Base-by-base conservation (phyloP, 2,329 filamentous ascomycete genomes). In the Cercospora sesami region DNA sequence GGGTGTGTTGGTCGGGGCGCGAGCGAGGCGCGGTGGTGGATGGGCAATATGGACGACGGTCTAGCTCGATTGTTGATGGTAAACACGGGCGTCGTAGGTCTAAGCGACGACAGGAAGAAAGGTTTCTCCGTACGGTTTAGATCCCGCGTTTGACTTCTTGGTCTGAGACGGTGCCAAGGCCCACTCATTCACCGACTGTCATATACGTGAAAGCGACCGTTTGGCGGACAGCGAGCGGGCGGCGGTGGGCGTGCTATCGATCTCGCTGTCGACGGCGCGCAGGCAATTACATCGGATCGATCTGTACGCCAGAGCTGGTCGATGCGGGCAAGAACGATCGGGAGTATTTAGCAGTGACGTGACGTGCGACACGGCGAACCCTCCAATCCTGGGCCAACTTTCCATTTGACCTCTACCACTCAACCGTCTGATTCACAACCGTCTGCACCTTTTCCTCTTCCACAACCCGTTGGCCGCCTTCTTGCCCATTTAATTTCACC, bases 311-410 rank as follows among this genome's bases (percentile, higher is more conserved):
- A 23, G 48, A 7, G 48, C 23, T 0, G 28, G 23, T 26, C 23
- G 48, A 55, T 28, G 48, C 10, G 12, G 23, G 23, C 21, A 16
- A 28, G 48, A 28, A 16, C 48, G 48, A 26, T 42, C 36, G 48
- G 48, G 6, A 26, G 48, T 28, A 55, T 55, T 30, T 30, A 28
- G 48, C 48, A 55, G 48, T 55, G 48, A 55, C 48, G 48, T 55
- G 48, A 55, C 48, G 48, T 55, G 48, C 48, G 48, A 53, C 48
- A 53, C 10, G 48, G 48, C 23, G 55, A 28, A 21, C 16, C 28
- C 55, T 31, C 28, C 28, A 31, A 59, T 59, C 55, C 55, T 59
- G 55, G 55, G 55, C 55, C 55, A 59, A 59, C 28, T 59, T 59
- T 59, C 55, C 55, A 16, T 59, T 59, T 28, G 30, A 36, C 55